Evolutionary conservation across 1,139 yeast genomes (phyloP), one percentile per base, ranked within the genome.

Genomic region (Pichiaceae sp.): DNA sequence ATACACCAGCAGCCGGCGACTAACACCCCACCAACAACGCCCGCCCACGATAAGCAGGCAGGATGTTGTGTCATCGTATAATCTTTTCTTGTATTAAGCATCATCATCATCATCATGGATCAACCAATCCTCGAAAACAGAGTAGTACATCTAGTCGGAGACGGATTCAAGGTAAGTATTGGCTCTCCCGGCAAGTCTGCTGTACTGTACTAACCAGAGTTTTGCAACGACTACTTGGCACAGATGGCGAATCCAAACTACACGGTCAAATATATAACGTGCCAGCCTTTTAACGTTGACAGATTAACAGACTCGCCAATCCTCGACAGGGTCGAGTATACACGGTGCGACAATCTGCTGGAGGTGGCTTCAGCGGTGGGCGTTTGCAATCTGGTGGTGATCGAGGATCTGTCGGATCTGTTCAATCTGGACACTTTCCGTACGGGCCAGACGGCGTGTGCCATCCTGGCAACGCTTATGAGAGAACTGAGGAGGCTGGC

Each of bases 361-460:
- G 36, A 43, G 4, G 28, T 47, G 15, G 14, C 33, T 16, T 25
- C 32, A 4, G 46, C 43, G 17, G 31, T 47, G 4, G 36, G 29
- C 4, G 18, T 3, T 3, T 14, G 27, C 3, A 21, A 33, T 11
- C 26, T 23, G 23, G 17, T 52, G 4, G 44, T 53, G 3, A 38
- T 56, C n/a, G 54, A 55, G 36, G 59, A 56, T 33, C 29, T 56
- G 4, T 46, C 44, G 15, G 50, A 44, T n/a, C 39, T 50, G 11
- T 52, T 54, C 34, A 53, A 53, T 33, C 28, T 50, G 8, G 50
- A 48, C 19, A 42, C 42, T 11, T 48, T 43, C 33, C 49, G 46
- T 19, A 42, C 49, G 27, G 48, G 45, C 32, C 38, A 21, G 27
- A 27, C 18, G 40, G 55, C 56, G 2, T 40, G 44, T 4, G 37